phyloP scores from a whole-genome alignment of 441 rosid species.

The Populus tomentosa region DNA sequence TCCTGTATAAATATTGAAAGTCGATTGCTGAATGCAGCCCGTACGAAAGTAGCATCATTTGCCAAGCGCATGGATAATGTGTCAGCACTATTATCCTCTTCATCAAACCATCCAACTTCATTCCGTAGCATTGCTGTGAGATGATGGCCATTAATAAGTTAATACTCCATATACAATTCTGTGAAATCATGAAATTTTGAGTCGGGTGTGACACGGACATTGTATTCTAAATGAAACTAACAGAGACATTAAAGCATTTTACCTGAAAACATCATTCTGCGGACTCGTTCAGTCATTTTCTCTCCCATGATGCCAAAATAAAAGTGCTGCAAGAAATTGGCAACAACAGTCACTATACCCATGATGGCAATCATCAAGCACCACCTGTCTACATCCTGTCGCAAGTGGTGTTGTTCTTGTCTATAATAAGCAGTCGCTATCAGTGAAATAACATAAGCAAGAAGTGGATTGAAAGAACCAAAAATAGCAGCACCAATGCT shows the following conservation, averaged over 20 bases:
- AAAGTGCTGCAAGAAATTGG: conserved; percentile 96
- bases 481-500: conserved; percentile 96
- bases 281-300: conserved; percentile 97
- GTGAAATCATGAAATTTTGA: background rate
- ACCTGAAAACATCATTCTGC: conserved; percentile 99
- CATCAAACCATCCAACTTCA: conserved; percentile 99
- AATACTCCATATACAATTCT: conserved; percentile 14
- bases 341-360: conserved; percentile 95
- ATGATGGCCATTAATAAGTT: conserved; percentile 21
- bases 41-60: conserved; percentile 96
- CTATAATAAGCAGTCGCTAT: conserved; percentile 75
- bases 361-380: conserved; percentile 94
- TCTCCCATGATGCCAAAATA: conserved; percentile 99
- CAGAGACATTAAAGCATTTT: conserved; percentile 4
- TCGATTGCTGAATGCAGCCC: conserved; percentile 95
- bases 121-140: conserved; percentile 91
- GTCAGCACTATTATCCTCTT: conserved; percentile 95
- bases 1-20: conserved; percentile 95
- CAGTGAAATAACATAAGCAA: conserved; percentile 89
- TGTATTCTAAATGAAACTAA: background rate
- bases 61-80: conserved; percentile 97
- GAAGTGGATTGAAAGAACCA: conserved; percentile 97
- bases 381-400: conserved; percentile 87
- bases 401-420: conserved; percentile 42
- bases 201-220: background rate